phyloP scores from a whole-genome alignment of 805 yeast genomes.

The Candida caryicola region DNA sequence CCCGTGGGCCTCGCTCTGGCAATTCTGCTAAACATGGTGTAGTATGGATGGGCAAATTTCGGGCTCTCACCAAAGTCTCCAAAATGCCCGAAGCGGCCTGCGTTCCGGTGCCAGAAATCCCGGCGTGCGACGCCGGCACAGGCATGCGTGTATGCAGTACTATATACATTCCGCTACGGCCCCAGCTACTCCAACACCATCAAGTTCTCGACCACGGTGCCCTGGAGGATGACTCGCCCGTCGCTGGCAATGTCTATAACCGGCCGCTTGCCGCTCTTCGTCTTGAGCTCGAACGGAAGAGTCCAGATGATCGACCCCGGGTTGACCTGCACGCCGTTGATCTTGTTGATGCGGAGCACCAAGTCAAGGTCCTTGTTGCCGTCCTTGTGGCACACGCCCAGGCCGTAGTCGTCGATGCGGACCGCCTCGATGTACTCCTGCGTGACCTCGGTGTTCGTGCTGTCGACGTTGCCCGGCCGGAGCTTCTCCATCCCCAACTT shows the following conservation, averaged over 20 bases:
- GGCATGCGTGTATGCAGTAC: background rate
- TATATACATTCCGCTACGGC: background rate
- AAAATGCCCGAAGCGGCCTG: too few species aligned
- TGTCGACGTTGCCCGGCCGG: constrained; percentile 38
- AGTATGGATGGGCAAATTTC: too few species aligned
- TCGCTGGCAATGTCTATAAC: constrained; percentile 17
- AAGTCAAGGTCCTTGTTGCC: constrained; percentile 9
- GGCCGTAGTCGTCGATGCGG: constrained; percentile 7
- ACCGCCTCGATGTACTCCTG: constrained; percentile 18
- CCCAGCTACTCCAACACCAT: constrained; percentile 19
- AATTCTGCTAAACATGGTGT: constrained; percentile 3
- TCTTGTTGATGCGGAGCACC: constrained; percentile 24
- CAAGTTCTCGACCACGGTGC: constrained; percentile 31
- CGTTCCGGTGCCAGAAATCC: too few species aligned
- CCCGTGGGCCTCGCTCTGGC: constrained; percentile 3
- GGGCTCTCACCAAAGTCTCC: too few species aligned
- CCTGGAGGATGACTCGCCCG: constrained; percentile 25
- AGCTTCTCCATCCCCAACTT: constrained; percentile 48
- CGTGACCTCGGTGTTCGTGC: constrained; percentile 31
- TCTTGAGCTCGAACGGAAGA: constrained; percentile 16
- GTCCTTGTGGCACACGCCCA: constrained; percentile 1
- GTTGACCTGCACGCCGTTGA: constrained; percentile 32
- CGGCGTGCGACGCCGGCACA: background rate
- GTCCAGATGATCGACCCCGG: constrained; percentile 30
- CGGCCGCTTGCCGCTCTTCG: constrained; percentile 6